Percentiles rank a stretch among this genome's conserved stretches.
Conservation (phyloP, 108 stramenopile species). For the Pseudonitzschia pungens region DNA sequence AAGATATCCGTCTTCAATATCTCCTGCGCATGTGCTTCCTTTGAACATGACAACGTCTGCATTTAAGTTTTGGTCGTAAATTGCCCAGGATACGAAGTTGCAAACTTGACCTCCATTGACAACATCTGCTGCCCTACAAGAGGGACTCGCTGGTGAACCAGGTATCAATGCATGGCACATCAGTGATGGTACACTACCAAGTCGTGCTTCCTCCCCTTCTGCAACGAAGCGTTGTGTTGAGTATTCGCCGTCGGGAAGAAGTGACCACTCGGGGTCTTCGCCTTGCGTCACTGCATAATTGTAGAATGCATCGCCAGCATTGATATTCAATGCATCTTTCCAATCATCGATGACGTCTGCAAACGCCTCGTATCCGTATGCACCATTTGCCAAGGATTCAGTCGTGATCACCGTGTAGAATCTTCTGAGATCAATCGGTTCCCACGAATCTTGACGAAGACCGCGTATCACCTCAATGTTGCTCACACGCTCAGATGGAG, state of each 20-base stretch:
- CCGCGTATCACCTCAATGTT: conserved; percentile 20
- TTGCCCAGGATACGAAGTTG: conserved; percentile 41
- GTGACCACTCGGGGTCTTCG: conserved; percentile 10
- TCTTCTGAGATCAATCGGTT: conserved; percentile 31
- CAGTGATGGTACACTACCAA: conserved; percentile 19
- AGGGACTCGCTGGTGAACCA: neutral
- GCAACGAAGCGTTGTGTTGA: conserved; percentile 36
- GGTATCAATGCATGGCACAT: conserved; percentile 20
- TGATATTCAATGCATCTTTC: conserved; percentile 30
- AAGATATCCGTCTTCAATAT: conserved; percentile 36
- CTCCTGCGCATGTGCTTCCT: conserved; percentile 30
- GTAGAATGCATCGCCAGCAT: conserved; percentile 47
- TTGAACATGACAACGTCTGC: conserved; percentile 52
- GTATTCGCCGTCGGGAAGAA: conserved; percentile 23
- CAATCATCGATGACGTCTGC: conserved; percentile 30
- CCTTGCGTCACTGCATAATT: conserved; percentile 36
- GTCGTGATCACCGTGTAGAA: conserved; percentile 58
- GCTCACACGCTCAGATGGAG: conserved; percentile 15
- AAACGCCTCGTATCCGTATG: conserved; percentile 47
- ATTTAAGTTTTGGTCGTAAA: conserved; percentile 31
- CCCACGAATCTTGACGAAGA: conserved; percentile 30
- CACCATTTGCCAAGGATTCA: conserved; percentile 37
- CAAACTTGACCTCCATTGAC: conserved; percentile 42
- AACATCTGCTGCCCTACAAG: conserved; percentile 8
- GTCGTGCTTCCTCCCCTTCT: conserved; percentile 7